These are phyloP conservation scores for Hydnum rufescens DNA, from an alignment of 768 basidiomycete species.

Conservation along the genomic window DNA sequence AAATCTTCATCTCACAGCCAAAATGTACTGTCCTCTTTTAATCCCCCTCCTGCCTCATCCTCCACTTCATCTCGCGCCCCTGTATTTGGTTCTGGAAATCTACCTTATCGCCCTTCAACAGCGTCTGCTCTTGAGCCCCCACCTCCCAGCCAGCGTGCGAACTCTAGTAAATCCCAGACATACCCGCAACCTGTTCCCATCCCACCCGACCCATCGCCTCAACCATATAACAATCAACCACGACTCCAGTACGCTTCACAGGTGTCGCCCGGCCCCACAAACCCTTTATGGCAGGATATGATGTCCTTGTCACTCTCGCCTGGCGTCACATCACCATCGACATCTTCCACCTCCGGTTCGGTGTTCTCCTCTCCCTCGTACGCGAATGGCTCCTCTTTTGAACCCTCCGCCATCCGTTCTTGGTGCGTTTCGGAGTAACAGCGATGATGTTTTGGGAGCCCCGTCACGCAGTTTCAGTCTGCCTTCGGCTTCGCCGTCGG, in stretches of 20 bases:
- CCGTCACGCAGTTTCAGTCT: background rate
- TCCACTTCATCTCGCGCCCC: background rate
- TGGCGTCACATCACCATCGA: background rate
- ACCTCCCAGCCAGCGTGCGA: too few species aligned
- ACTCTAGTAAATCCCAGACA: too few species aligned
- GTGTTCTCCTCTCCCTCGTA: background rate
- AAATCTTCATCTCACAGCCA: background rate
- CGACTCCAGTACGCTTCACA: background rate
- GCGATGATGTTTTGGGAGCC: background rate
- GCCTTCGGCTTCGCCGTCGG: background rate
- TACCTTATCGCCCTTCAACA: background rate
- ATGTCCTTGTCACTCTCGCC: background rate
- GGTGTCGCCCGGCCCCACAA: background rate
- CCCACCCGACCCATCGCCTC: background rate
- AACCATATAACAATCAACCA: background rate
- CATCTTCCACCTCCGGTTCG: background rate
- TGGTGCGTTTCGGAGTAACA: too few species aligned
- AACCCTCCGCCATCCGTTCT: too few species aligned
- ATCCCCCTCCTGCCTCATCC: background rate
- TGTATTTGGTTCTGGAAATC: background rate
- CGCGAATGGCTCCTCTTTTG: background rate
- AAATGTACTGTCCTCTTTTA: background rate
- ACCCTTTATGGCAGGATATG: background rate
- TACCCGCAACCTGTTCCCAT: too few species aligned
- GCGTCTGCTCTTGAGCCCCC: slow-evolving; percentile 1